phyloP scores from a whole-genome alignment of 345 rosid species.

The Pistacia integerrima region DNA sequence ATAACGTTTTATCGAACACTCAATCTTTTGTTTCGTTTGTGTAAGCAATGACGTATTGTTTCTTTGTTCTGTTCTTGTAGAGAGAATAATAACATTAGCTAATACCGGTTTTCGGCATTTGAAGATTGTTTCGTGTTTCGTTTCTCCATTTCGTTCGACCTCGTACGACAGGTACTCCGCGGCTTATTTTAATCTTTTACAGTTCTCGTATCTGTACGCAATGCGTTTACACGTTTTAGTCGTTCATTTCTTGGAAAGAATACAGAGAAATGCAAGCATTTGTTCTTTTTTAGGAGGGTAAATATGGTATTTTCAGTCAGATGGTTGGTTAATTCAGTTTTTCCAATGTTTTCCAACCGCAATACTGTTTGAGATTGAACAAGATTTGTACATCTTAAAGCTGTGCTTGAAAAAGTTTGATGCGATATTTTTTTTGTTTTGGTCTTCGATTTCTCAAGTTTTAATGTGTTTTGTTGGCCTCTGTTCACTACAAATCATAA shows the following conservation, averaged over 20 bases:
- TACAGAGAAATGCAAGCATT: not conserved
- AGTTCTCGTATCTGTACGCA: constrained; percentile 2
- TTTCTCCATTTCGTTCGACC: constrained; percentile 11
- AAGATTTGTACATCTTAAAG: constrained; percentile 16
- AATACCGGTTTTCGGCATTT: constrained; percentile 19
- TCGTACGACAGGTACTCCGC: constrained; percentile 17
- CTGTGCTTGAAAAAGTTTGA: constrained; percentile 27
- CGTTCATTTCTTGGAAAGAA: not conserved
- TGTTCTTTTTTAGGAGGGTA: not conserved
- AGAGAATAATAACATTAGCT: not conserved
- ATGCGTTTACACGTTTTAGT: not conserved
- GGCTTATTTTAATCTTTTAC: not conserved
- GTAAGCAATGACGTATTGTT: not conserved
- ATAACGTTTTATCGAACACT: not conserved
- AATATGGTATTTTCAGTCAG: not conserved
- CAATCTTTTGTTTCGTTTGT: not conserved
- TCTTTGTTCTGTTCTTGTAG: constrained; percentile 3
- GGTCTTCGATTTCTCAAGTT: constrained; percentile 19
- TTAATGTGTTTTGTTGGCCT: not conserved
- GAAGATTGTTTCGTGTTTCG: constrained; percentile 17
- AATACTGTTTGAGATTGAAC: constrained; percentile 23
- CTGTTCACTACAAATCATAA: not conserved
- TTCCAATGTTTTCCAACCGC: constrained; percentile 27
- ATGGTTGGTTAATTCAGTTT: constrained; percentile 26
- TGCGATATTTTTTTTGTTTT: constrained; percentile 27